Base-by-base conservation (phyloP, 352 stramenopile species). In the Pythium insidiosum region DNA sequence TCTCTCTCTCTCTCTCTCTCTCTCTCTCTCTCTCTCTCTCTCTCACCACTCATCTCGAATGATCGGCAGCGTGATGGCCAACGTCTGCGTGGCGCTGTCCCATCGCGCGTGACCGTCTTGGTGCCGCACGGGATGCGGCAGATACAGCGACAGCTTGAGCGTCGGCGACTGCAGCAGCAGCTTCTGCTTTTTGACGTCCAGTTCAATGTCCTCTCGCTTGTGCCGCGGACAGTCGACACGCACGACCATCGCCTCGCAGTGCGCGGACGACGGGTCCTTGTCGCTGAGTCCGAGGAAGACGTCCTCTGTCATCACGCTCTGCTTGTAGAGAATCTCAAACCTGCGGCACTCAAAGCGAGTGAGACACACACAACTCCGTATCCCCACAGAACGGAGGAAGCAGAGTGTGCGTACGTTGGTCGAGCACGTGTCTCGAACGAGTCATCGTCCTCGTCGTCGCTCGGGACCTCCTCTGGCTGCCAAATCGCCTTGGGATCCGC, bases 271-370 rank as follows among this genome's bases (percentile, higher is more conserved):
- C n/a, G 79, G 79, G 33, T 94, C 81, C 43, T 89, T 88, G 47
- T 91, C 79, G 36, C 73, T 75, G 13, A 91, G 53, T 1, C 79
- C 79, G 20, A 94, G 67, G 29, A 88, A 94, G 46, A 94, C 68
- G 48, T 88, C 78, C 41, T 94, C 81, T 0, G 78, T 86, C 78
- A 88, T 88, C 28, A 94, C 76, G 25, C 61, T 81, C 56, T 94
- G 81, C 60, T 90, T 88, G 65, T 88, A 91, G 29, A 88, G 47
- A 39, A 94, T 73, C 54, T 89, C 81, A 52, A 84, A 87, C n/a
- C 73, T 85, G 30, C 3, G 26, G n/a, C n/a, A n/a, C n/a, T n/a
- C n/a, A n/a, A n/a, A n/a, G n/a, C n/a, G n/a, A n/a, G n/a, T n/a
- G n/a, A n/a, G n/a, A n/a, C n/a, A n/a, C n/a, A n/a, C n/a, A n/a